These are phyloP conservation scores for Lecanoromycetidae sp. DNA, from an alignment of 2,329 filamentous ascomycete genomes.

Conservation along the genomic window DNA sequence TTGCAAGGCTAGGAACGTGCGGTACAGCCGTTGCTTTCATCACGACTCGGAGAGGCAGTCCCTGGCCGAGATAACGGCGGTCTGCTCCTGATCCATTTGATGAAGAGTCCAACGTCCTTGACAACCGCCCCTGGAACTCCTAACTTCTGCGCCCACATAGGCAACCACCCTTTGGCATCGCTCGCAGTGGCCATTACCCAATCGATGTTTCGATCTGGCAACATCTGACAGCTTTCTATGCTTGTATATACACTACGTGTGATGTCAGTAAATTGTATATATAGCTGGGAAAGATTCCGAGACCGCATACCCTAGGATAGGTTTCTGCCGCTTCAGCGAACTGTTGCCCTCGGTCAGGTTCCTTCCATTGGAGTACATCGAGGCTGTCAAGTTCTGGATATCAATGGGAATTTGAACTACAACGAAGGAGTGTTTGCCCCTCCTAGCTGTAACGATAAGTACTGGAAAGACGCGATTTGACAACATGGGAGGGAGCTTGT, in stretches of 20 bases:
- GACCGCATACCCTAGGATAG: conserved; percentile 20
- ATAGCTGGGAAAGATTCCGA: not conserved
- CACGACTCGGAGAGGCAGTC: too few relatives aligned
- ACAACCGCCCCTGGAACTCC: conserved; percentile 51
- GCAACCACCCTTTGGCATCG: conserved; percentile 56
- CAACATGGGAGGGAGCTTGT: conserved; percentile 21
- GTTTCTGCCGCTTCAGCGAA: conserved; percentile 19
- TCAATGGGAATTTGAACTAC: conserved; percentile 25
- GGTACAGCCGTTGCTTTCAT: too few relatives aligned
- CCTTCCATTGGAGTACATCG: conserved; percentile 22
- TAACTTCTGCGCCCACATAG: conserved; percentile 53
- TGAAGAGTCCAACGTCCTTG: conserved; percentile 59
- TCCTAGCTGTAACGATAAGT: conserved; percentile 22
- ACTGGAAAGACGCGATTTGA: conserved; percentile 23
- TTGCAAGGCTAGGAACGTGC: too few relatives aligned
- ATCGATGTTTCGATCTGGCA: conserved; percentile 39
- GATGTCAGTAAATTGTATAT: conserved; percentile 8
- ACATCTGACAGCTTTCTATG: conserved; percentile 48
- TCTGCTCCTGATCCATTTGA: conserved; percentile 44
- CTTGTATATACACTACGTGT: conserved; percentile 50
- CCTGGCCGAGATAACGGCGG: conserved; percentile 5
- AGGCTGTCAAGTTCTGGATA: conserved; percentile 15
- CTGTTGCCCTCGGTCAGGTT: conserved; percentile 21
- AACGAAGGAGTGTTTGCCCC: conserved; percentile 20
- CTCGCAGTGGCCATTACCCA: conserved; percentile 71